Conservation (phyloP, 148 eudicot species). For the Rhododendron simsii region DNA sequence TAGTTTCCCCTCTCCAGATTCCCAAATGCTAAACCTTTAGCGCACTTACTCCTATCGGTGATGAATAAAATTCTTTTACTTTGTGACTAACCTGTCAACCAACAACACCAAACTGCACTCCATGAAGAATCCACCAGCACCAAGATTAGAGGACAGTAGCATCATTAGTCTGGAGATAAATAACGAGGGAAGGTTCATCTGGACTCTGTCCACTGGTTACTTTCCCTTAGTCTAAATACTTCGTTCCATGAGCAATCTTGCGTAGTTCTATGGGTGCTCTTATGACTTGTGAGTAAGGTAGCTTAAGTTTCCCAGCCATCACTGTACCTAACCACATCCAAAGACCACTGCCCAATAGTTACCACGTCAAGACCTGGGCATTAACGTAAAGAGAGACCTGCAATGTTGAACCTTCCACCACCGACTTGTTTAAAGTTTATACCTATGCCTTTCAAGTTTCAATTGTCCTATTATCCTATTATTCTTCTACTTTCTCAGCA, state of each 20-base stretch:
- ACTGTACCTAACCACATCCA: background rate
- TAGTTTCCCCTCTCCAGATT: background rate
- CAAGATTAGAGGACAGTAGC: background rate
- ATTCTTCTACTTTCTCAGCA: background rate
- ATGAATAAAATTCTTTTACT: background rate
- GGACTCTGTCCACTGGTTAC: background rate
- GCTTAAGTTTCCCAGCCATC: background rate
- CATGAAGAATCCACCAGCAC: background rate
- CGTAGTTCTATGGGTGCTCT: background rate
- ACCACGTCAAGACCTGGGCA: background rate
- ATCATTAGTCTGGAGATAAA: background rate
- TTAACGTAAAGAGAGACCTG: background rate
- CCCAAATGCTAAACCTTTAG: background rate
- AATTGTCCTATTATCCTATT: background rate
- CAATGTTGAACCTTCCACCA: background rate
- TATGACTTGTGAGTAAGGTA: background rate
- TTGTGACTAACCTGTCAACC: background rate
- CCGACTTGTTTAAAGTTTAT: background rate
- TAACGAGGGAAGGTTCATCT: background rate
- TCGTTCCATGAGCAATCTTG: background rate
- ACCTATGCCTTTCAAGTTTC: background rate
- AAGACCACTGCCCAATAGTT: background rate
- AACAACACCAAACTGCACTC: background rate
- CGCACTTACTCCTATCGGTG: background rate
- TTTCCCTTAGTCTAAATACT: background rate